Base-by-base conservation (phyloP, 768 basidiomycete species). In the Boletus tylopilopsis region DNA sequence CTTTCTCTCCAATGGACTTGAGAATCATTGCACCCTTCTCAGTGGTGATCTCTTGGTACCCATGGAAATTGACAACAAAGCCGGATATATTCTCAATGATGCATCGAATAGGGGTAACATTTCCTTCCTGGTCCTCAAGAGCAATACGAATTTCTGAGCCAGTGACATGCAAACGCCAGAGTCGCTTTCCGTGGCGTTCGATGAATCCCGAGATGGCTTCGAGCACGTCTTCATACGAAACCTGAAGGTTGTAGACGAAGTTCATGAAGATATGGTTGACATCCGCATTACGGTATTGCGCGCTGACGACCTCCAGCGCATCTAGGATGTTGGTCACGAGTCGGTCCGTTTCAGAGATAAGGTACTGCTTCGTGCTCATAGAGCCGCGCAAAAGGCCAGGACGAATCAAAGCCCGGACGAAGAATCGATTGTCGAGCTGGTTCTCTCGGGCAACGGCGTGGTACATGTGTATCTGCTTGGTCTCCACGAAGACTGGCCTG, bases 231-330 rank as follows among this genome's bases (percentile, higher is more conserved):
- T 97, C 94, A 61, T 97, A 98, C 29, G 86, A 86, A 53, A 99
- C 94, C 24, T 86, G 82, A 38, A 99, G 85, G 66, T 90, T 92
- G 79, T 98, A 98, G 61, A 98, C 85, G 68, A 98, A 99, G 76
- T 98, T 97, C 84, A 98, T 85, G 75, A 93, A 94, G 67, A 98
- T 96, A 68, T 97, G 94, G 69, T 98, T 98, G 74, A 92, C 94
- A 65, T 98, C 95, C 4, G 95, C 90, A 58, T 87, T 91, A 52
- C 94, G 84, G 61, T 94, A 78, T 61, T 92, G 81, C 8, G 90
- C 90, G 58, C 81, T 85, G 64, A 95, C 92, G 47, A 98, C 87
- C 68, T 98, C 95, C 25, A 98, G 79, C 3, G 94, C 89, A 68
- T 99, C 96, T 54, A 99, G 76, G 58, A 98, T 84, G 61, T 82